phyloP scores from a whole-genome alignment of 2,329 filamentous ascomycete genomes.

The Ceratocystis destructans region DNA sequence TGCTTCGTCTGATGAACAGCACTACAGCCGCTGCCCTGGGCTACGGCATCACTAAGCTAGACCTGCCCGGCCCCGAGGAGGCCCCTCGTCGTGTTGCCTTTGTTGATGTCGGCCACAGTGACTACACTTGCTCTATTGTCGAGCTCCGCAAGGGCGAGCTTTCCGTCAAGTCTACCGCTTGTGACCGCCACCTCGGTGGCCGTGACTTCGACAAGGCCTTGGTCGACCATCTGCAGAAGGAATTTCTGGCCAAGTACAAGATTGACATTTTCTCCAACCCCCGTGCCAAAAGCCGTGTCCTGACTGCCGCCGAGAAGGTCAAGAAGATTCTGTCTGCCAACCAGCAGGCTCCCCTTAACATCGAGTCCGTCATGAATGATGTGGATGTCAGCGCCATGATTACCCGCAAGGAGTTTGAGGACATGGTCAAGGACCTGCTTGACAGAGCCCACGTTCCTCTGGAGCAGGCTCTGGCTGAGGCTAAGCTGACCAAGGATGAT shows the following conservation, averaged over 20 bases:
- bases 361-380: conserved; percentile 98
- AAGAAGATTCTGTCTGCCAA: conserved; percentile 98
- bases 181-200: conserved; percentile 91
- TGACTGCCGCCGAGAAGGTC: conserved; percentile 83
- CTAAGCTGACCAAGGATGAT: conserved; percentile 79
- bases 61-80: conserved; percentile 78
- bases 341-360: conserved; percentile 80
- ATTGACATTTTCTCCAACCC: conserved; percentile 84
- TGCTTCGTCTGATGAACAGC: conserved; percentile 92
- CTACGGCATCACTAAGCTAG: conserved; percentile 95
- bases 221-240: conserved; percentile 84
- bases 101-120: conserved; percentile 90
- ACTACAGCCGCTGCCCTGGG: conserved; percentile 91
- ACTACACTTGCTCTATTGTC: conserved; percentile 86
- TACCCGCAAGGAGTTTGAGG: conserved; percentile 88
- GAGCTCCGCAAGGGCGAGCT: conserved; percentile 97
- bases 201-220: conserved; percentile 93
- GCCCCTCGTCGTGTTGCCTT: conserved; percentile 83
- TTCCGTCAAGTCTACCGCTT: conserved; percentile 80
- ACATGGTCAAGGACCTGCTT: conserved; percentile 73
- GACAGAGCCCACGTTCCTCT: conserved; percentile 58
- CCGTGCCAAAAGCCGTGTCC: conserved; percentile 77
- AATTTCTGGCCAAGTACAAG: conserved; percentile 97
- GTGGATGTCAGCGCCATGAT: conserved; percentile 79
- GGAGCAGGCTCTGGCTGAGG: conserved; percentile 86